Evolutionary conservation across 768 basidiomycete genomes (phyloP).

Genomic region (Kwoniella shandongensis): DNA sequence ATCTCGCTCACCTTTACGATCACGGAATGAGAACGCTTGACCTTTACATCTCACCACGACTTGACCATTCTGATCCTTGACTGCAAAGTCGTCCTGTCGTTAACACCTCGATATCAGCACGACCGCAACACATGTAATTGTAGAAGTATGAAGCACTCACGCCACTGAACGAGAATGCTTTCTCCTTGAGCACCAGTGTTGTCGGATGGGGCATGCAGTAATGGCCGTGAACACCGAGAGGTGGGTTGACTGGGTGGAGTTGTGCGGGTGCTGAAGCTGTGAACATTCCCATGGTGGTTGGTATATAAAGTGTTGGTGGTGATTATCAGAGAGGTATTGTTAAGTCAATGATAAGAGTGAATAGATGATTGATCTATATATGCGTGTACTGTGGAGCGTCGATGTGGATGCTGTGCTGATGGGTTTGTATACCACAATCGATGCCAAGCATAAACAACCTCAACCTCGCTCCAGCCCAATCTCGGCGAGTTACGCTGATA

Average conservation of each 20-base stretch:
- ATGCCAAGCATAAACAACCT: too few species aligned
- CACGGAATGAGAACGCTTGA: slow-evolving; percentile 42
- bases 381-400: too few species aligned
- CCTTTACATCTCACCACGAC: slow-evolving; percentile 43
- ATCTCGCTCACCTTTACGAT: slow-evolving; percentile 51
- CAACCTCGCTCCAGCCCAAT: too few species aligned
- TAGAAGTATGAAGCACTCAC: slow-evolving; percentile 21
- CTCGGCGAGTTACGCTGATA: too few species aligned
- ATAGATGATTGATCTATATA: too few species aligned
- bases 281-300: slow-evolving; percentile 40
- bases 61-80: slow-evolving; percentile 45
- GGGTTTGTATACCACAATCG: too few species aligned
- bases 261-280: slow-evolving; percentile 23
- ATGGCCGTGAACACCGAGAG: slow-evolving; percentile 44
- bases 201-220: slow-evolving; percentile 43
- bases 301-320: neutral
- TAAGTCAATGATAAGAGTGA: too few species aligned
- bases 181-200: slow-evolving; percentile 50
- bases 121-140: neutral
- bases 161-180: slow-evolving; percentile 47
- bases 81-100: slow-evolving; percentile 47
- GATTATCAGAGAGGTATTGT: too few species aligned
- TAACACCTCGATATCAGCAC: neutral
- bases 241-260: slow-evolving; percentile 40
- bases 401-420: too few species aligned